A percentile compares a stretch with the other conserved stretches of the same genome.
These are phyloP conservation scores for Lactarius trivialis DNA, from an alignment of 768 basidiomycete species.

Conservation along the genomic window DNA sequence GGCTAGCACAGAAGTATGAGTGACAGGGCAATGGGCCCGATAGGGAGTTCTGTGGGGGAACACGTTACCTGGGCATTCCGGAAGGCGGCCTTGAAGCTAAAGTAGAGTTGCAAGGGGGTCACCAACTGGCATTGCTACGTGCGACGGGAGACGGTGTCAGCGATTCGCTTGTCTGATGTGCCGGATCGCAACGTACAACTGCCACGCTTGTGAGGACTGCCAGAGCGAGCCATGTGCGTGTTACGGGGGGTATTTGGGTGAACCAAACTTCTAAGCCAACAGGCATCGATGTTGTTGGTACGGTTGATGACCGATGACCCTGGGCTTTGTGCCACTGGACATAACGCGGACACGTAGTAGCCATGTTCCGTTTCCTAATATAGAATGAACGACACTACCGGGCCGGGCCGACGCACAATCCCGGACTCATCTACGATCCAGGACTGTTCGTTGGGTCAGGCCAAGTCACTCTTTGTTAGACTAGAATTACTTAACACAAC, in stretches of 20 bases:
- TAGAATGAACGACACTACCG: neutral
- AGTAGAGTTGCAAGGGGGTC: constrained; percentile 88
- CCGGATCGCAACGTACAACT: constrained; percentile 50
- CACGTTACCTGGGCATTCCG: constrained; percentile 65
- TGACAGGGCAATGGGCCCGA: neutral
- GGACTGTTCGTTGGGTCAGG: too few species aligned
- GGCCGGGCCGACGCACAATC: too few species aligned
- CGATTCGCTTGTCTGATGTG: neutral
- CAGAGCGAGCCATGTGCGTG: constrained; percentile 76
- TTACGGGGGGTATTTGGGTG: constrained; percentile 85
- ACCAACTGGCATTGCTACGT: constrained; percentile 86
- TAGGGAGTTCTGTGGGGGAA: neutral
- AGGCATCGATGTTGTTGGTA: constrained; percentile 43
- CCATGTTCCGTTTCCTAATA: neutral
- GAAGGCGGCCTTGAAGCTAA: constrained; percentile 82
- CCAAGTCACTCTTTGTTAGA: too few species aligned
- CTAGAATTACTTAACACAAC: too few species aligned
- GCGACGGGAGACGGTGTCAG: neutral
- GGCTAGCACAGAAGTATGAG: constrained; percentile 40
- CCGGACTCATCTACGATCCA: too few species aligned
- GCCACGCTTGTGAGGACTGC: constrained; percentile 77
- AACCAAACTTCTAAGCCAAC: constrained; percentile 90
- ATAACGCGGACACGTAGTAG: neutral
- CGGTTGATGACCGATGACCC: neutral
- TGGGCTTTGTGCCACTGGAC: neutral